Percentiles rank a stretch among this genome's conserved stretches.
Conservation (phyloP, 2,329 filamentous ascomycete genomes). For the Aspergillus sp. region DNA sequence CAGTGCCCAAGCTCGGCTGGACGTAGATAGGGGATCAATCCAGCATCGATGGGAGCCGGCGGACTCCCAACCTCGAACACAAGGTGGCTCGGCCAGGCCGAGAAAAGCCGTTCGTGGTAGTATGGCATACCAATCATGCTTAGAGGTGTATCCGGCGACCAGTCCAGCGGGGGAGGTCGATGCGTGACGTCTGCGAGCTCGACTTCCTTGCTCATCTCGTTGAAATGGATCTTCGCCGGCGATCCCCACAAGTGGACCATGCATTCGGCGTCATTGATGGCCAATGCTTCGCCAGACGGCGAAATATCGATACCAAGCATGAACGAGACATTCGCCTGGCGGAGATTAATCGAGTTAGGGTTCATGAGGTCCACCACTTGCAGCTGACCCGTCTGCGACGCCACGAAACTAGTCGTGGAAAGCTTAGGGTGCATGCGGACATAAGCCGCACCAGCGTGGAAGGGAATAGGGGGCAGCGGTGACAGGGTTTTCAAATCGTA, state of each 20-base stretch:
- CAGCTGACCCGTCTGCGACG: constrained; percentile 87
- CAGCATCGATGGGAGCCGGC: constrained; percentile 69
- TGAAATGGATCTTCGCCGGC: constrained; percentile 79
- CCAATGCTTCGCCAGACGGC: constrained; percentile 81
- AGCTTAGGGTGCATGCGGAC: constrained; percentile 96
- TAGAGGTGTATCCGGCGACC: constrained; percentile 72
- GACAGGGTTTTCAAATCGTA: constrained; percentile 91
- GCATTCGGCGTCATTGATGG: constrained; percentile 74
- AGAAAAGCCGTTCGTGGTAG: constrained; percentile 83
- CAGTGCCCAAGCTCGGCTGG: constrained; percentile 73
- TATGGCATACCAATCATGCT: constrained; percentile 88
- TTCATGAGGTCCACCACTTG: constrained; percentile 96
- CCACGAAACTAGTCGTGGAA: constrained; percentile 90
- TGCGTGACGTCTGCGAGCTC: constrained; percentile 71
- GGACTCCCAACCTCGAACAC: constrained; percentile 83
- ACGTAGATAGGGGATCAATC: constrained; percentile 67
- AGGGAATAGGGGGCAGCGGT: constrained; percentile 86
- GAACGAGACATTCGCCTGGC: constrained; percentile 76
- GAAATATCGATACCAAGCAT: constrained; percentile 82
- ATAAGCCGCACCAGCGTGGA: constrained; percentile 86
- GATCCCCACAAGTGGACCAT: constrained; percentile 86
- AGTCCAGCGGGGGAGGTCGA: constrained; percentile 64
- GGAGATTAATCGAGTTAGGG: constrained; percentile 79
- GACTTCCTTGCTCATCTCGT: constrained; percentile 72
- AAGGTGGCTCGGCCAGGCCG: constrained; percentile 82